Evolutionary conservation across 805 yeast genomes (phyloP), one percentile per base, ranked within the genome.

Genomic region (Metschnikowia bowlesiae): DNA sequence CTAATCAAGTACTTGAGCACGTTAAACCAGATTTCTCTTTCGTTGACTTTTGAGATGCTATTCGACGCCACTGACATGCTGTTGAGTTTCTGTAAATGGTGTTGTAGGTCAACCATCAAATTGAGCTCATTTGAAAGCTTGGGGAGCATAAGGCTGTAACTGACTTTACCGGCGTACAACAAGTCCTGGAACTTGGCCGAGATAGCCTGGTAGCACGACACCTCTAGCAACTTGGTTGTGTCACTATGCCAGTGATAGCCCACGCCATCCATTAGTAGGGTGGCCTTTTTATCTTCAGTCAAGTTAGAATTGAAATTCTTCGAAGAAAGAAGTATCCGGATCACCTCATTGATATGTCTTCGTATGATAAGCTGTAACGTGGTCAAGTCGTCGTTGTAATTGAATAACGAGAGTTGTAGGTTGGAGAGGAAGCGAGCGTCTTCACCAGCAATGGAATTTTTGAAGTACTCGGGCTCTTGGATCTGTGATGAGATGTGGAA

Each of bases 221-320:
- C 61, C 51, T 73, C 77, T 30, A 69, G 55, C 18, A 72, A 56
- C 52, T 73, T 73, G 39, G 66, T 68, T 16, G 74, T 62, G 52
- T 74, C 78, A 50, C 69, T 71, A 45, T 58, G 61, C 78, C 78
- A 74, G 51, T 60, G 70, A 55, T 72, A 74, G 0, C 78, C 78
- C 14, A 71, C 67, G 2, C 77, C 77, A 37, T 71, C 75, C 56
- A 70, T 58, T 30, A 73, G 53, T 46, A 73, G 55, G 1, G 65
- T 61, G 49, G 61, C 29, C 35, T 58, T 36, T 48, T 55, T 39
- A 54, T 51, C 43, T 53, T 60, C 43, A 50, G 55, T 34, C 55
- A 50, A 37, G 39, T 53, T 46, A 42, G 61, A 49, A 37, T 62
- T 63, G 54, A 70, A 70, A 51, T 73, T 73, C 51, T 68, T 71